A percentile compares a stretch with the other conserved stretches of the same genome.
Conservation (phyloP, 2,329 filamentous ascomycete species). For the Celoporthe dispersa region DNA sequence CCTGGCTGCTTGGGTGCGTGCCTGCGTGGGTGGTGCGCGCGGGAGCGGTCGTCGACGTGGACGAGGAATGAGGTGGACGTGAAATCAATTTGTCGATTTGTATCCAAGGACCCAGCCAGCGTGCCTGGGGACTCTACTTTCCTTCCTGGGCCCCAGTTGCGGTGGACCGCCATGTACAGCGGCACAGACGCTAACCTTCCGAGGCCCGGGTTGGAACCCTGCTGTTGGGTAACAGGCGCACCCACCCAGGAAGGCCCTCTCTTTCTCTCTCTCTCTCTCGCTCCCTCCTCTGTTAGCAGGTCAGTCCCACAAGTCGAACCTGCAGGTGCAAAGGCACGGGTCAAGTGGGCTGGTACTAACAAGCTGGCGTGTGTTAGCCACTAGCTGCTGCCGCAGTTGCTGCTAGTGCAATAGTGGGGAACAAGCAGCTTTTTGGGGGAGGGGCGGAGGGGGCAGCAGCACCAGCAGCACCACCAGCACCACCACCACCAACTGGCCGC, state of each 20-base stretch:
- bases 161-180: neutral
- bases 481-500: neutral
- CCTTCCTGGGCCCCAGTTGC: neutral
- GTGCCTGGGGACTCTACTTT: neutral
- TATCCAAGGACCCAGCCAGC: neutral
- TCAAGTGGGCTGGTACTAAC: neutral
- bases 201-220: neutral
- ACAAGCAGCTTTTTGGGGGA: neutral
- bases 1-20: neutral
- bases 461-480: neutral
- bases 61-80: conserved; percentile 10
- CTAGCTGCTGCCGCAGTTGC: conserved; percentile 2
- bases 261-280: no score
- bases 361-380: neutral
- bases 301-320: neutral
- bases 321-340: neutral
- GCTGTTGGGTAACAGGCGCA: neutral
- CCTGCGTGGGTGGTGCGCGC: conserved; percentile 3
- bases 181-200: conserved; percentile 3
- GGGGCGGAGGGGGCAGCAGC: no score
- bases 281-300: neutral
- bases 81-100: conserved; percentile 5
- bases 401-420: neutral
- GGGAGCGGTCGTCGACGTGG: conserved; percentile 5
- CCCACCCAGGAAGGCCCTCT: neutral